Conservation (phyloP, 768 basidiomycete species). For the Mycena metata region DNA sequence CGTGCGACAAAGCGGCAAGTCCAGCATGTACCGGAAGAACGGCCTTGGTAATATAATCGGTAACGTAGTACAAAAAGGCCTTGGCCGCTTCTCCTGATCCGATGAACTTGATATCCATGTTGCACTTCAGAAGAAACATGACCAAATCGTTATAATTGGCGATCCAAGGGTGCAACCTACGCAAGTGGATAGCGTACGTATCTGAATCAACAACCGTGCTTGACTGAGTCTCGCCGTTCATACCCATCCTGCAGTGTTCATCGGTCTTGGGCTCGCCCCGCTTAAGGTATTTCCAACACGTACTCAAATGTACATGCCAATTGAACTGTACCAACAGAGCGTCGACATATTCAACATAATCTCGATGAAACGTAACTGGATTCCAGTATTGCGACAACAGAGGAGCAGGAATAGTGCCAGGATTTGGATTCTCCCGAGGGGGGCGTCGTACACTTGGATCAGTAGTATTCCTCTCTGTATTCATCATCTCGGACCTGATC, state of each 20-base stretch:
- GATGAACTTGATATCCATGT: conserved; percentile 48
- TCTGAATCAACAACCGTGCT: neutral
- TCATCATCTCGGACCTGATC: neutral
- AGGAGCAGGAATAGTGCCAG: conserved; percentile 3
- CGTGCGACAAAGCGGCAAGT: conserved; percentile 22
- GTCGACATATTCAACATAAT: neutral
- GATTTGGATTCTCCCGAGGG: neutral
- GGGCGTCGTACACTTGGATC: neutral
- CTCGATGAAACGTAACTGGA: neutral
- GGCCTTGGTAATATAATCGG: conserved; percentile 50
- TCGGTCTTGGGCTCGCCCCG: neutral
- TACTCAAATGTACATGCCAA: conserved; percentile 3
- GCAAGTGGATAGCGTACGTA: neutral
- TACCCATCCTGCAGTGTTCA: conserved; percentile 15
- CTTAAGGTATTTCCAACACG: conserved; percentile 18
- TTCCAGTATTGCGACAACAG: neutral
- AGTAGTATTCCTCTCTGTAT: neutral
- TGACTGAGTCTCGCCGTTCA: conserved; percentile 12
- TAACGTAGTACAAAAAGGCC: conserved; percentile 47
- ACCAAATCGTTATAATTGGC: conserved; percentile 14
- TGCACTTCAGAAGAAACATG: conserved; percentile 39
- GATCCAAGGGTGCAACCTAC: conserved; percentile 12
- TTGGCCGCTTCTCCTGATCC: conserved; percentile 46
- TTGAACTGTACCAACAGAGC: neutral
- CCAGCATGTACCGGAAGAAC: conserved; percentile 37